Evolutionary conservation across 768 basidiomycete species (phyloP).

Genomic region (Mycena rosella): DNA sequence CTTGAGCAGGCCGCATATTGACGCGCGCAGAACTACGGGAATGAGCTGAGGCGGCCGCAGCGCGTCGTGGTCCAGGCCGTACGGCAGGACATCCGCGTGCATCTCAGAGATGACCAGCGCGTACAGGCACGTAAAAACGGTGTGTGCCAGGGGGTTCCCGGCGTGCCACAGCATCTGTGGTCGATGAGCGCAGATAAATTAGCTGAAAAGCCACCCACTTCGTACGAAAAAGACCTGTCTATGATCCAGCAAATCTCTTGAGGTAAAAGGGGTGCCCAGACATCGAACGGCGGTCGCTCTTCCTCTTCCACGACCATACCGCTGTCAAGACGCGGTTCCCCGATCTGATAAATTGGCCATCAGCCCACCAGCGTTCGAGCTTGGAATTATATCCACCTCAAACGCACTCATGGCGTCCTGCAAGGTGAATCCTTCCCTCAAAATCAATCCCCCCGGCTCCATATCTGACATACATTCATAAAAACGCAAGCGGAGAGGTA

Average conservation of each 20-base stretch:
- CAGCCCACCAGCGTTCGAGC: conserved; percentile 14
- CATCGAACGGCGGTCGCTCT: conserved; percentile 67
- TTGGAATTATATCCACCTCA: conserved; percentile 65
- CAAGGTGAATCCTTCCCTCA: conserved; percentile 78
- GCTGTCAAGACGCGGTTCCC: conserved; percentile 91
- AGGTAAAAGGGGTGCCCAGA: conserved; percentile 71
- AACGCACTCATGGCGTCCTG: conserved; percentile 96
- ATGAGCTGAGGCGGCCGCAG: conserved; percentile 72
- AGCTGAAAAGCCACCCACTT: conserved; percentile 62
- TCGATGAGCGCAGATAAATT: conserved; percentile 8
- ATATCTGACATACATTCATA: conserved; percentile 59
- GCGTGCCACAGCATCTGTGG: conserved; percentile 88
- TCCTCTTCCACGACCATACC: conserved; percentile 68
- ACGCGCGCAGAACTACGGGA: conserved; percentile 75
- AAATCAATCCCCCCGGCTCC: conserved; percentile 70
- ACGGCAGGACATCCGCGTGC: conserved; percentile 64
- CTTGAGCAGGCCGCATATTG: conserved; percentile 78
- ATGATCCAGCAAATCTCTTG: conserved; percentile 92
- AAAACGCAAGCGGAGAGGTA: conserved; percentile 14
- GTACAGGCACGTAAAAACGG: conserved; percentile 84
- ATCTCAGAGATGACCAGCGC: conserved; percentile 74
- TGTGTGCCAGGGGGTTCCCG: conserved; percentile 88
- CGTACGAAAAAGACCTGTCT: conserved; percentile 81
- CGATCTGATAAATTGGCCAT: conserved; percentile 68
- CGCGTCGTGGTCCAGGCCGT: conserved; percentile 50